These are phyloP conservation scores for Coniochaeta hoffmannii DNA, from an alignment of 2,329 filamentous ascomycete species.

Conservation along the genomic window DNA sequence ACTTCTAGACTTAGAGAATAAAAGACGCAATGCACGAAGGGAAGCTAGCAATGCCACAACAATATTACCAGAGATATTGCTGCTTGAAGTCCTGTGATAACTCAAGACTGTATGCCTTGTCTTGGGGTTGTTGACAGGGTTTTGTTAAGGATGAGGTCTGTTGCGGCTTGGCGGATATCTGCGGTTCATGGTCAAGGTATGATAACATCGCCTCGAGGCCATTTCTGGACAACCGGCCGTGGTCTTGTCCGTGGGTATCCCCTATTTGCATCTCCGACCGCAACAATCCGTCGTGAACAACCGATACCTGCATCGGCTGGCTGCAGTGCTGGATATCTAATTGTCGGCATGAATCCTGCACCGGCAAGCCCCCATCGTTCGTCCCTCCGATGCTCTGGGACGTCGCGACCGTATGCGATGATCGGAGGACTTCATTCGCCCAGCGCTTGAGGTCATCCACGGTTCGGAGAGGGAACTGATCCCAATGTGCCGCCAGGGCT, in stretches of 20 bases:
- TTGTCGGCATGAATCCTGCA: not conserved
- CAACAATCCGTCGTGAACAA: not conserved
- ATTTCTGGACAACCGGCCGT: not conserved
- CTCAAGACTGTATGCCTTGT: not conserved
- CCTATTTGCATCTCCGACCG: no score
- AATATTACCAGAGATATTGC: conserved; percentile 1
- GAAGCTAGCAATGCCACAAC: no score
- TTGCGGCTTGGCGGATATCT: not conserved
- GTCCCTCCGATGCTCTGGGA: not conserved
- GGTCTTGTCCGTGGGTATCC: not conserved
- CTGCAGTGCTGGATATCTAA: not conserved
- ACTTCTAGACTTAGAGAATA: conserved; percentile 3
- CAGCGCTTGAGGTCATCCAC: not conserved
- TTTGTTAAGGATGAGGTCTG: not conserved
- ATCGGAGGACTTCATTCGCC: not conserved
- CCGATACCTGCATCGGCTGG: not conserved
- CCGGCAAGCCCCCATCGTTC: not conserved
- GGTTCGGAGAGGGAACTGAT: not conserved
- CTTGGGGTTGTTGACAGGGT: not conserved
- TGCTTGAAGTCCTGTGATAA: not conserved
- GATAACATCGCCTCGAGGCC: not conserved
- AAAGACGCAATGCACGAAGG: no score
- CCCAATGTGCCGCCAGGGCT: not conserved
- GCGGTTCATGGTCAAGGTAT: not conserved
- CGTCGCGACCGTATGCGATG: not conserved